Evolutionary conservation across 2,329 filamentous ascomycete species (phyloP).

Genomic region (Knoxdaviesia capensis): DNA sequence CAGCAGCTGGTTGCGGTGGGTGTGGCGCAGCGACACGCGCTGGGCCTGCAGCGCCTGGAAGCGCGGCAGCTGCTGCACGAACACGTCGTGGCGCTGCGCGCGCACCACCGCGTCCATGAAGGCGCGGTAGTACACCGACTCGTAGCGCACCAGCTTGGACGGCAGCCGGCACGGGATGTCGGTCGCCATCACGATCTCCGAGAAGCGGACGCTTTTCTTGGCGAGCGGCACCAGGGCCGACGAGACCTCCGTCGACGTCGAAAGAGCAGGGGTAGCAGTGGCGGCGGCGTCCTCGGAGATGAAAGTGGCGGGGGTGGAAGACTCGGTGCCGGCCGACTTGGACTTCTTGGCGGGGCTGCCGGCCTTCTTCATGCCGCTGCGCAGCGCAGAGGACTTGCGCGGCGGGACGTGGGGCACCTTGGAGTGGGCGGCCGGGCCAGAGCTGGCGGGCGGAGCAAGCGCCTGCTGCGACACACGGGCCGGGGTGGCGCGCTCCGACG

Average conservation of each 20-base stretch:
- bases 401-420: slow-evolving; percentile 2
- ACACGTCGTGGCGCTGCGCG: slow-evolving; percentile 50
- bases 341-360: background rate
- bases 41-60: slow-evolving; percentile 78
- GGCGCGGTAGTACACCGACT: slow-evolving; percentile 73
- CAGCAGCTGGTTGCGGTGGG: slow-evolving; percentile 62
- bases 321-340: slow-evolving; percentile 7
- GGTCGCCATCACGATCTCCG: slow-evolving; percentile 25
- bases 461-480: slow-evolving; percentile 2
- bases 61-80: slow-evolving; percentile 65
- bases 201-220: slow-evolving; percentile 58
- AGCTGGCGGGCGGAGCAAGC: too few relatives aligned
- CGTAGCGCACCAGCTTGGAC: slow-evolving; percentile 31
- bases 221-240: slow-evolving; percentile 1
- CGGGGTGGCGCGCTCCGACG: slow-evolving; percentile 17
- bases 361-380: too few relatives aligned
- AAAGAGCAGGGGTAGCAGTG: background rate
- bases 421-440: background rate
- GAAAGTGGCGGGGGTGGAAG: background rate
- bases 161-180: slow-evolving; percentile 29
- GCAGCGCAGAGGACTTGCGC: too few relatives aligned
- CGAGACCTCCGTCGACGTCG: background rate
- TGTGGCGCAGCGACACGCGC: slow-evolving; percentile 50
- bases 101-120: slow-evolving; percentile 58
- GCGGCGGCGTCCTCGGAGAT: background rate